phyloP scores from a whole-genome alignment of 139 green algal species.

The Edaphochlamys debaryana region DNA sequence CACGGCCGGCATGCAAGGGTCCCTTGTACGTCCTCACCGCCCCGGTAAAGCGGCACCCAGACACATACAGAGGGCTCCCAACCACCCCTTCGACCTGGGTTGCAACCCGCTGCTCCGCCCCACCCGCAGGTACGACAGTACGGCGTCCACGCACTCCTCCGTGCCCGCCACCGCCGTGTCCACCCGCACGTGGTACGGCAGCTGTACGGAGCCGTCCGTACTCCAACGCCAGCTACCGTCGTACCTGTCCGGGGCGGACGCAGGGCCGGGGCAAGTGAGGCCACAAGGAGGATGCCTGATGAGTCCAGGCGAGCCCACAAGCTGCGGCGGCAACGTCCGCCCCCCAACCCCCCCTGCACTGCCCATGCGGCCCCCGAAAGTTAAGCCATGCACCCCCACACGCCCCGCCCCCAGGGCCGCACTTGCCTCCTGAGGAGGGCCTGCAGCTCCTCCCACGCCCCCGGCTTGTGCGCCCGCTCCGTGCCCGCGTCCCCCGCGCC shows the following conservation, averaged over 20 bases:
- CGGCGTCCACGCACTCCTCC: background rate
- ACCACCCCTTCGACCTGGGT: no score
- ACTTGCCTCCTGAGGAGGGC: slow-evolving; percentile 47
- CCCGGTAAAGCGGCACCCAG: no score
- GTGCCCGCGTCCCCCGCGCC: slow-evolving; percentile 19
- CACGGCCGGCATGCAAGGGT: no score
- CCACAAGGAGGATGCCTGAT: no score
- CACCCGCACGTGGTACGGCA: slow-evolving; percentile 31
- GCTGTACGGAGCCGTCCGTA: slow-evolving; percentile 33
- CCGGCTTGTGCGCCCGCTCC: slow-evolving; percentile 63
- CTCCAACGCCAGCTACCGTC: slow-evolving; percentile 54
- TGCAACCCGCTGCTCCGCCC: no score
- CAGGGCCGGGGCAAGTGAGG: no score
- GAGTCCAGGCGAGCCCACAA: no score
- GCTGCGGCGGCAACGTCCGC: no score
- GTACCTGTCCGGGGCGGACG: slow-evolving; percentile 46
- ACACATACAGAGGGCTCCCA: no score
- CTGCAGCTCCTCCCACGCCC: slow-evolving; percentile 64
- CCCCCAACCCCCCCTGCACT: no score
- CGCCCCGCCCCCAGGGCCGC: background rate
- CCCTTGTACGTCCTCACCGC: no score
- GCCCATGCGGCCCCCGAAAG: background rate
- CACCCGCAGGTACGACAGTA: slow-evolving; percentile 16
- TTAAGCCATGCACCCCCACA: background rate
- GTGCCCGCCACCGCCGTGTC: slow-evolving; percentile 20